Conservation (phyloP, 2,329 filamentous ascomycete species). For the Seiridium cupressi region DNA sequence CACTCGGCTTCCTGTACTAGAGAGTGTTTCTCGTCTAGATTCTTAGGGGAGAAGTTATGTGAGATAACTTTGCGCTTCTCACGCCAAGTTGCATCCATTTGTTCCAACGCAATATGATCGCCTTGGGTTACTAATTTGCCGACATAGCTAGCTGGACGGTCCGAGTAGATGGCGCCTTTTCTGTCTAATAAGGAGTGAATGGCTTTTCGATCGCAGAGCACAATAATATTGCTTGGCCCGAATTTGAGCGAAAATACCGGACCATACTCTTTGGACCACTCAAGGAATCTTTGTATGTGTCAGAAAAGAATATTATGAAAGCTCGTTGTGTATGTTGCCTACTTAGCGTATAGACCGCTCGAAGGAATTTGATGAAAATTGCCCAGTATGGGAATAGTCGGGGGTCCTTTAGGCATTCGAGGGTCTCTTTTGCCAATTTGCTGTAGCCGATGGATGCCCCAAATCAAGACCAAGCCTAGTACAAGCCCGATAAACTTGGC, state of each 20-base stretch:
- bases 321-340: too few species aligned
- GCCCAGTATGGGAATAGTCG: too few species aligned
- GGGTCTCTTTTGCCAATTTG: too few species aligned
- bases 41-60: neutral
- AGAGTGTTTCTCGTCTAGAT: too few species aligned
- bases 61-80: neutral
- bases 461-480: too few species aligned
- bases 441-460: too few species aligned
- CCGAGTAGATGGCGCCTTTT: neutral
- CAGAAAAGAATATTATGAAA: too few species aligned
- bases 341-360: too few species aligned
- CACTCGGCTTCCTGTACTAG: too few species aligned
- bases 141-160: neutral
- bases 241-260: neutral
- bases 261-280: neutral
- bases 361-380: too few species aligned
- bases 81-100: neutral
- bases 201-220: neutral
- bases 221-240: neutral
- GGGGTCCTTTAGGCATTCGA: too few species aligned
- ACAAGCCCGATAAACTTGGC: too few species aligned
- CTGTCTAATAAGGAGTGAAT: neutral
- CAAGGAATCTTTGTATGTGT: neutral
- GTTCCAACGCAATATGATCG: neutral
- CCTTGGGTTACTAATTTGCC: neutral